Percentiles rank a stretch among this genome's conserved stretches.
phyloP scores from a whole-genome alignment of 345 rosid genomes.

The Eucalyptus sideroxylon region DNA sequence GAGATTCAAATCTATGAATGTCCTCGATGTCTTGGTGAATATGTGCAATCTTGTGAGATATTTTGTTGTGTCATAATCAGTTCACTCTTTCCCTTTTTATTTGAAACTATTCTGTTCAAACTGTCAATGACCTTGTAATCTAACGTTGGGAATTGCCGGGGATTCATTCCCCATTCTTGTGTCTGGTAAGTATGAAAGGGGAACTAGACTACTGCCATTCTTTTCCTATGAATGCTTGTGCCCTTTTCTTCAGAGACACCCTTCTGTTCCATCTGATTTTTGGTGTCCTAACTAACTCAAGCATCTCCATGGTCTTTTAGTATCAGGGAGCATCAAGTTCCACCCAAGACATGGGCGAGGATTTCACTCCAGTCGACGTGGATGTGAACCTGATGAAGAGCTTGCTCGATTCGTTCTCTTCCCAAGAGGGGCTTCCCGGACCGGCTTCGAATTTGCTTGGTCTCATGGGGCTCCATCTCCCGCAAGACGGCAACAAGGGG shows the following conservation, averaged over 20 bases:
- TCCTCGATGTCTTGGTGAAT: background rate
- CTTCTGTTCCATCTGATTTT: background rate
- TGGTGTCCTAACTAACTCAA: background rate
- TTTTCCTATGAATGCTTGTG: background rate
- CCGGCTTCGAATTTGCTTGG: slow-evolving; percentile 87
- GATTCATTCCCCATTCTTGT: background rate
- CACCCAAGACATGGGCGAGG: slow-evolving; percentile 40
- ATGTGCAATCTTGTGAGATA: background rate
- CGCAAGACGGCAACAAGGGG: slow-evolving; percentile 37
- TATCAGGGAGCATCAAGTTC: slow-evolving; percentile 46
- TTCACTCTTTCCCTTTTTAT: background rate
- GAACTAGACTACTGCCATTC: background rate
- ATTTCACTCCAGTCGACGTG: slow-evolving; percentile 63
- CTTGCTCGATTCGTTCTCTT: slow-evolving; percentile 69
- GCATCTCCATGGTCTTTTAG: background rate
- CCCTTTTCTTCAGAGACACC: background rate
- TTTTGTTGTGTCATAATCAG: background rate
- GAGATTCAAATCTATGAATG: background rate
- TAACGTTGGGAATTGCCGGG: background rate
- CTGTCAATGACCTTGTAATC: background rate
- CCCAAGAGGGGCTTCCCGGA: slow-evolving; percentile 92
- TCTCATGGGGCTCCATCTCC: slow-evolving; percentile 75
- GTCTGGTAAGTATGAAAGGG: background rate
- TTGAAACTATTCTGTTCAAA: background rate
- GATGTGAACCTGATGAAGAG: slow-evolving; percentile 84